Percentiles rank a stretch among this genome's conserved stretches.
Evolutionary conservation across 2,329 filamentous ascomycete species (phyloP).

Genomic region (Verticillium alfalfae): DNA sequence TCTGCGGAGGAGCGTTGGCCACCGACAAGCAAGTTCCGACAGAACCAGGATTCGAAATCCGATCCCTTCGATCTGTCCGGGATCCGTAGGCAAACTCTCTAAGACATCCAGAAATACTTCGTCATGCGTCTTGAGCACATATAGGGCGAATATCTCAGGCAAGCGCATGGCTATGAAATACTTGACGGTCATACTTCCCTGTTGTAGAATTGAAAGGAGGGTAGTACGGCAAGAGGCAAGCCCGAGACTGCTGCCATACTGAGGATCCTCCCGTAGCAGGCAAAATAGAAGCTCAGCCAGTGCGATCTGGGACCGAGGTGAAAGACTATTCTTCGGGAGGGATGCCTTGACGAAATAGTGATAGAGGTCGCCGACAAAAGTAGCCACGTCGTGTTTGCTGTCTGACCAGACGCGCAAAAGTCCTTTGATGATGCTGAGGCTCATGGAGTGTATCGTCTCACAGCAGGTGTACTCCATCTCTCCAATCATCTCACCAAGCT

Average conservation of each 20-base stretch:
- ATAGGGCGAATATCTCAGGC: conserved; percentile 72
- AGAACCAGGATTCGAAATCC: conserved; percentile 75
- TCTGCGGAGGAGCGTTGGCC: conserved; percentile 79
- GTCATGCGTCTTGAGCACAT: conserved; percentile 77
- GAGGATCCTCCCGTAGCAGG: conserved; percentile 60
- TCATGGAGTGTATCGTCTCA: conserved; percentile 65
- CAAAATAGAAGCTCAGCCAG: conserved; percentile 65
- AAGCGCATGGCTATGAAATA: conserved; percentile 67
- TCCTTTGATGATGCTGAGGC: conserved; percentile 62
- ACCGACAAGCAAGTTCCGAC: conserved; percentile 70
- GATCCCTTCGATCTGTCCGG: conserved; percentile 72
- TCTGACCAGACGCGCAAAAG: conserved; percentile 60
- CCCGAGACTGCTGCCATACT: conserved; percentile 57
- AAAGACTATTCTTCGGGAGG: conserved; percentile 64
- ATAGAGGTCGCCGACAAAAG: conserved; percentile 71
- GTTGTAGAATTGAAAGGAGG: conserved; percentile 66
- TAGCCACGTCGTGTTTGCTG: conserved; percentile 53
- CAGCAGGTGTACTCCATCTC: conserved; percentile 63
- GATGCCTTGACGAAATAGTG: conserved; percentile 65
- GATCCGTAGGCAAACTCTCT: conserved; percentile 68
- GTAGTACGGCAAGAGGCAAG: conserved; percentile 61
- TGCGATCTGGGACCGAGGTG: conserved; percentile 60
- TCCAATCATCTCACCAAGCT: conserved; percentile 45
- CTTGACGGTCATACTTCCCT: conserved; percentile 65
- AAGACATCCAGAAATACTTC: conserved; percentile 79